These are phyloP conservation scores for Hysterium pulicare DNA, from an alignment of 2,329 filamentous ascomycete species.

Conservation along the genomic window DNA sequence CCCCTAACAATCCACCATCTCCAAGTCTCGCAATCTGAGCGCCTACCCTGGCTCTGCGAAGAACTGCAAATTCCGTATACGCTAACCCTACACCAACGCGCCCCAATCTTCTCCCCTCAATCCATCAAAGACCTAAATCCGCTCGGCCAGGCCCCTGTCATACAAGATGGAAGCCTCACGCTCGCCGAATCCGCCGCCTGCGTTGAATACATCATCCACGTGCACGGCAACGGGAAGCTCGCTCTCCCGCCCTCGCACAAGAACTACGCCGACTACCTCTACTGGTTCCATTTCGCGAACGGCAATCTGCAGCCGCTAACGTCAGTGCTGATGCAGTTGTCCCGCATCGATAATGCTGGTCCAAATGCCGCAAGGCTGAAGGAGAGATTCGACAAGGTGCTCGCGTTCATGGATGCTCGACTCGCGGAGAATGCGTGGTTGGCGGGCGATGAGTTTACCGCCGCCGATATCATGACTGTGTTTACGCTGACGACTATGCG, in stretches of 20 bases:
- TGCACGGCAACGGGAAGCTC: slow-evolving; percentile 49
- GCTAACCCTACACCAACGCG: slow-evolving; percentile 46
- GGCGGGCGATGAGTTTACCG: slow-evolving; percentile 60
- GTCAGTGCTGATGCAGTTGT: slow-evolving; percentile 23
- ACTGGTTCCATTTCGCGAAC: slow-evolving; percentile 60
- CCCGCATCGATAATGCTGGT: slow-evolving; percentile 18
- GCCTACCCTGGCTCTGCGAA: slow-evolving; percentile 63
- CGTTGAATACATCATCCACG: slow-evolving; percentile 59
- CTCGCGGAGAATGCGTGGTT: slow-evolving; percentile 52
- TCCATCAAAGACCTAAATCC: slow-evolving; percentile 33
- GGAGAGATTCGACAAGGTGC: slow-evolving; percentile 32
- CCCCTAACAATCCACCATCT: slow-evolving; percentile 35
- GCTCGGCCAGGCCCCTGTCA: slow-evolving; percentile 57
- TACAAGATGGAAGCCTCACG: slow-evolving; percentile 54
- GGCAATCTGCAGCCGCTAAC: slow-evolving; percentile 39
- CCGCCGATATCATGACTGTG: slow-evolving; percentile 63
- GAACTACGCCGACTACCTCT: slow-evolving; percentile 59
- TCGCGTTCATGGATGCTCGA: slow-evolving; percentile 48
- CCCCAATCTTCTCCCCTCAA: slow-evolving; percentile 41
- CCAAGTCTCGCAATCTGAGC: slow-evolving; percentile 58
- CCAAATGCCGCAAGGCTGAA: slow-evolving; percentile 36
- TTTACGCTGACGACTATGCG: slow-evolving; percentile 62
- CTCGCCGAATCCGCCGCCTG: slow-evolving; percentile 60
- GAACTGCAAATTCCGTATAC: slow-evolving; percentile 58
- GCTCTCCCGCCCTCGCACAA: slow-evolving; percentile 44